phyloP scores from a whole-genome alignment of 208 protist genomes.

The Wallacemonas sp. region DNA sequence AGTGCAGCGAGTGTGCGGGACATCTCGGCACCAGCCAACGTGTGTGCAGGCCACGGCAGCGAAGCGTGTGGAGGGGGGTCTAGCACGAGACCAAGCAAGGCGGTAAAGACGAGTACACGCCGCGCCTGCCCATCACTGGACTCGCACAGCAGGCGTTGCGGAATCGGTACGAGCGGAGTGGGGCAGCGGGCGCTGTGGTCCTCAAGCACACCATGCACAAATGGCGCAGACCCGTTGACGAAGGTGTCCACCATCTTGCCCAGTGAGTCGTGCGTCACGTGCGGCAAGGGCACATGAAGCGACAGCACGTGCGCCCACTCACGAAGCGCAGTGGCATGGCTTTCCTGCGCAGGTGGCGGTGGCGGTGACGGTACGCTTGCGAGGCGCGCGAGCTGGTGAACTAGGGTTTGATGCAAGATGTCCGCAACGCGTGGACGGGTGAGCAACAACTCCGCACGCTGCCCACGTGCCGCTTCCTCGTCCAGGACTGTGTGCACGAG shows the following conservation, averaged over 20 bases:
- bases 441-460: too few relatives aligned
- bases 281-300: background rate
- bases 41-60: constrained; percentile 9
- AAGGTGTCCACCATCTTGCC: too few relatives aligned
- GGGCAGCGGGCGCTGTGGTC: background rate
- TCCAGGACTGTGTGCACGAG: background rate
- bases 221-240: too few relatives aligned
- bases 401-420: background rate
- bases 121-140: background rate
- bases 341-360: background rate
- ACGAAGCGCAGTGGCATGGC: background rate
- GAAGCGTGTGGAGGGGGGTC: background rate
- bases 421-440: background rate
- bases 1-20: background rate
- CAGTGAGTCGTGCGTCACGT: background rate
- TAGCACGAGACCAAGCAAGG: constrained; percentile 12
- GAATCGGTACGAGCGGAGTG: background rate
- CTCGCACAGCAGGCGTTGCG: background rate
- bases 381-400: background rate
- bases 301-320: background rate
- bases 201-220: background rate
- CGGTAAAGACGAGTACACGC: background rate
- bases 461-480: background rate
- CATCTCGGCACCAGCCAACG: constrained; percentile 14
- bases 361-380: too few relatives aligned